Evolutionary conservation across 2,329 filamentous ascomycete genomes (phyloP).

Genomic region (Nothomitra cinnamomea): DNA sequence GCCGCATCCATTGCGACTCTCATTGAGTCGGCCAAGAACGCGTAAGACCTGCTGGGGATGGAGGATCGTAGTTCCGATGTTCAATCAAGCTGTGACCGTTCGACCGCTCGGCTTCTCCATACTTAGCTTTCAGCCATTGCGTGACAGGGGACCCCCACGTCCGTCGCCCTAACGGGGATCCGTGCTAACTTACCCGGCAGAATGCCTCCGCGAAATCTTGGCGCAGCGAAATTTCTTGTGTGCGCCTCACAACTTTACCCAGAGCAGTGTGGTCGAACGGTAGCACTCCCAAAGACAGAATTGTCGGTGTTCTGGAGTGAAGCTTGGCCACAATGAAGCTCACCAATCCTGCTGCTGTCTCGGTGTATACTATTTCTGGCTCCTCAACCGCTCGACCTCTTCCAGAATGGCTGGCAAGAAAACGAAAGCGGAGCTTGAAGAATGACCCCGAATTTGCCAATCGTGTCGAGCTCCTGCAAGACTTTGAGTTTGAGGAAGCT

Average conservation of each 20-base stretch:
- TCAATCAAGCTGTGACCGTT: background rate
- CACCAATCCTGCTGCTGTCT: constrained; percentile 64
- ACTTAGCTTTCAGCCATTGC: constrained; percentile 1
- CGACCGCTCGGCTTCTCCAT: background rate
- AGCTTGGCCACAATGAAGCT: constrained; percentile 46
- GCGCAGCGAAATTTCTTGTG: background rate
- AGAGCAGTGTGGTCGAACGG: background rate
- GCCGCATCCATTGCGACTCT: constrained; percentile 2
- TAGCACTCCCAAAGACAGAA: no score
- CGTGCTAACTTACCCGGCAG: background rate
- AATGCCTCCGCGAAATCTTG: background rate
- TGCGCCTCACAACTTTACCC: background rate
- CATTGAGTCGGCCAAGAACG: background rate
- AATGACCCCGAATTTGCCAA: constrained; percentile 85
- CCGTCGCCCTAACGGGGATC: background rate
- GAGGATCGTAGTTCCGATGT: background rate
- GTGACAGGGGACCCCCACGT: background rate
- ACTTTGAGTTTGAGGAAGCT: constrained; percentile 95
- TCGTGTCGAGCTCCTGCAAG: constrained; percentile 84
- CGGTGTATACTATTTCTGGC: constrained; percentile 90
- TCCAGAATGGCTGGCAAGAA: constrained; percentile 86
- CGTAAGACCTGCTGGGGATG: background rate
- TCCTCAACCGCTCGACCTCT: constrained; percentile 73
- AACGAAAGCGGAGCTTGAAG: constrained; percentile 81
- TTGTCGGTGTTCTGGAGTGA: background rate